Evolutionary conservation across 1,284 basidiomycete species (phyloP).

Genomic region (Phlebopus sp.): DNA sequence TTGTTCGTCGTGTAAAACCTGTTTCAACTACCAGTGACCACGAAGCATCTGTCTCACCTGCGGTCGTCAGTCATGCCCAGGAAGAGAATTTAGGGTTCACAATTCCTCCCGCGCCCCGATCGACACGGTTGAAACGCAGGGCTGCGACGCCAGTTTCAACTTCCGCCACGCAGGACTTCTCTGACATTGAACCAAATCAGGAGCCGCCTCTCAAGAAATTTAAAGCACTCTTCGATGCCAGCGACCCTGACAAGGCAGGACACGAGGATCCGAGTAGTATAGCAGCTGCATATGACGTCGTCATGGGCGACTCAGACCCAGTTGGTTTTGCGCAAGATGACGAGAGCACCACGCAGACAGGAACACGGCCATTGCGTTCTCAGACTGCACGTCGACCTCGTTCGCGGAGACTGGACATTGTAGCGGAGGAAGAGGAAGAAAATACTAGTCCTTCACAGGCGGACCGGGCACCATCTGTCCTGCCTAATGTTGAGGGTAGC

Average conservation of each 20-base stretch:
- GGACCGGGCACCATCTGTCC: constrained; percentile 2
- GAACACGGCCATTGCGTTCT: constrained; percentile 25
- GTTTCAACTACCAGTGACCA: constrained; percentile 11
- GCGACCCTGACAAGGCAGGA: constrained; percentile 46
- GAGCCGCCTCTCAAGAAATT: constrained; percentile 67
- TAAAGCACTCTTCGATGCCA: constrained; percentile 67
- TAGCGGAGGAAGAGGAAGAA: constrained; percentile 60
- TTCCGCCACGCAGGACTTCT: constrained; percentile 9
- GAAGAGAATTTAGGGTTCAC: constrained; percentile 13
- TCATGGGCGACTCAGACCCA: constrained; percentile 9
- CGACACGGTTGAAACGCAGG: constrained; percentile 26
- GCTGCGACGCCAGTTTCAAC: constrained; percentile 17
- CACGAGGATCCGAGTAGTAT: constrained; percentile 13
- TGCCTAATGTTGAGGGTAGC: neutral
- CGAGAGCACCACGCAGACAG: constrained; percentile 35
- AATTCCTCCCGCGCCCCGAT: constrained; percentile 27
- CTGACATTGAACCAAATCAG: constrained; percentile 24
- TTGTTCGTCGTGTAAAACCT: constrained; percentile 21
- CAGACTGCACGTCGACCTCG: constrained; percentile 6
- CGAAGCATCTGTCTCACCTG: constrained; percentile 6
- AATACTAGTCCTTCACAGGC: constrained; percentile 8
- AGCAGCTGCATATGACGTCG: constrained; percentile 15
- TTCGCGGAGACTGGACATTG: constrained; percentile 32
- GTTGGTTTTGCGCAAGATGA: constrained; percentile 11
- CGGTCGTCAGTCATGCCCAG: constrained; percentile 13